Evolutionary conservation across 352 stramenopile genomes (phyloP).

Genomic region (Lagenidium giganteum): DNA sequence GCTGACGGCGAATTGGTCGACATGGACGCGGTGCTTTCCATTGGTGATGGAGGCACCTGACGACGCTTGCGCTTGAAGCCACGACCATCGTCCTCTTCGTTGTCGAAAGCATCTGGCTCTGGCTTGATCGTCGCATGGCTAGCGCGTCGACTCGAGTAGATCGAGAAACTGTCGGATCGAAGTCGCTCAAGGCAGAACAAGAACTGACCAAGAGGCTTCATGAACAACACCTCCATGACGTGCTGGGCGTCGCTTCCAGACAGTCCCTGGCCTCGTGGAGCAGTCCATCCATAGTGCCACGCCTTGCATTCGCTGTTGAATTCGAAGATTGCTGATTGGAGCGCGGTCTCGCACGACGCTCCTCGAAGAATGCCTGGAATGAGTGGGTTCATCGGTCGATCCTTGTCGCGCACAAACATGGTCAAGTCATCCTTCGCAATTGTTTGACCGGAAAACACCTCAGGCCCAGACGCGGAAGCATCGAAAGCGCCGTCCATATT

Average conservation of each 20-base stretch:
- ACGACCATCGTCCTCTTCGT: conserved; percentile 40
- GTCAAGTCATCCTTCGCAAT: conserved; percentile 67
- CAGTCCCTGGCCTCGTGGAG: conserved; percentile 63
- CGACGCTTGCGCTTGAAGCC: conserved; percentile 56
- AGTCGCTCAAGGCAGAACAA: conserved; percentile 78
- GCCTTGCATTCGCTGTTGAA: conserved; percentile 87
- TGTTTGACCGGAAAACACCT: conserved; percentile 72
- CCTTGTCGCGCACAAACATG: conserved; percentile 62
- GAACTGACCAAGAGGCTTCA: conserved; percentile 81
- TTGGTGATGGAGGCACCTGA: conserved; percentile 25
- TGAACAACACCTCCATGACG: conserved; percentile 74
- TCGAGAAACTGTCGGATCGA: conserved; percentile 70
- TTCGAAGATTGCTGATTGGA: conserved; percentile 81
- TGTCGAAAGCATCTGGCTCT: conserved; percentile 52
- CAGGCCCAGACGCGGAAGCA: conserved; percentile 51
- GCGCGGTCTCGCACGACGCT: conserved; percentile 72
- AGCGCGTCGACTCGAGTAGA: conserved; percentile 73
- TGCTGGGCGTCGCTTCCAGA: conserved; percentile 76
- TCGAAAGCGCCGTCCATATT: conserved; percentile 75
- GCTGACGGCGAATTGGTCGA: conserved; percentile 27
- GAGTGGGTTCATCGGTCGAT: conserved; percentile 73
- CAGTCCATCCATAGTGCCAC: conserved; percentile 87
- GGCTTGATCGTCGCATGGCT: conserved; percentile 50
- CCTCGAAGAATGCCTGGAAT: conserved; percentile 70
- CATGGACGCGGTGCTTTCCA: conserved; percentile 19